Base-by-base conservation (phyloP, 805 yeast species). In the Suhomyces prunicola region DNA sequence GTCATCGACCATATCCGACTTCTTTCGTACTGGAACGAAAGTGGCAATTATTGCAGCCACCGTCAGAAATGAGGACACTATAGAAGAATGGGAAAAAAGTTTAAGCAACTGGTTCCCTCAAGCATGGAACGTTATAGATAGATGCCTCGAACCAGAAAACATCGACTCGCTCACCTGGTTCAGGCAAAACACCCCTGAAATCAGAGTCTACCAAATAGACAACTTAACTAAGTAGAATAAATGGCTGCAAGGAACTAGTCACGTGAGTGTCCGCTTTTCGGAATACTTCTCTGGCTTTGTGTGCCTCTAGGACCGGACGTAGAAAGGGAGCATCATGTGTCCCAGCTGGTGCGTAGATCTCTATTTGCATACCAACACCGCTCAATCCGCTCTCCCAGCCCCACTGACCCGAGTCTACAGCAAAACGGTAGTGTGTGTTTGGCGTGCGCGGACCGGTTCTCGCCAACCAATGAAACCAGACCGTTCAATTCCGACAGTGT, bases 11-110 rank as follows among this genome's bases (percentile, higher is more conserved):
- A 62, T 88, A 2, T 56, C 63, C n/a, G 74, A 70, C 40, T 69
- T 76, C 50, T 66, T 75, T 46, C 60, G 4, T 36, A 57, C 62
- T 23, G 66, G 68, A 5, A 58, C 73, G 19, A 57, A 55, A 23
- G 12, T 61, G 59, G 81, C 78, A 2, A 51, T 80, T 6, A 77
- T 92, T 13, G 85, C 96, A 1, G 93, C 96, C 5, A 88, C 97
- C 0, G 77, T 87, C 2, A 70, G 98, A 50, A 90, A 87, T 50
- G 57, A 52, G 42, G 59, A 57, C 9, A 75, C 79, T 2, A 61
- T 71, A 1, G 48, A 41, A 5, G 62, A 57, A 12, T 75, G 77
- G 76, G 77, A 75, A 54, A 15, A 26, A 7, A 56, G 60, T 17
- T 51, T 71, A 19, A 46, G 52, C 9, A 42, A 51, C 3, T 51